Percentiles rank a stretch among this genome's conserved stretches.
Conservation (phyloP, 2,329 filamentous ascomycete genomes). For the Fonsecaea monophora region DNA sequence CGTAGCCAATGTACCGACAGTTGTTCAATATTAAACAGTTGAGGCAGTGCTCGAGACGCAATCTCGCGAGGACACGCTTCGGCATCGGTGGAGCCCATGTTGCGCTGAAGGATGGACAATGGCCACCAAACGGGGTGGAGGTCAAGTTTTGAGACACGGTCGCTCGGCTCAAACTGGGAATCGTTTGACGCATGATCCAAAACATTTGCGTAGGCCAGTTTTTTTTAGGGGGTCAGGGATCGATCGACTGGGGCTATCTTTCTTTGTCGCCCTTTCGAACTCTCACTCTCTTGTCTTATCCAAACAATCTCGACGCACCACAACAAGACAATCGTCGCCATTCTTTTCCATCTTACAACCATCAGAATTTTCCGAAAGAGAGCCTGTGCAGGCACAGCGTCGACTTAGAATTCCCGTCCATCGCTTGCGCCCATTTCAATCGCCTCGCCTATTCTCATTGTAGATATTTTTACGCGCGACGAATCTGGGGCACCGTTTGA, state of each 20-base stretch:
- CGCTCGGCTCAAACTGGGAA: conserved; percentile 12
- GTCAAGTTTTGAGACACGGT: conserved; percentile 19
- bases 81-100: conserved; percentile 13
- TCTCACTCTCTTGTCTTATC: conserved; percentile 5
- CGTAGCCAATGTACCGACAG: background rate
- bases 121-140: conserved; percentile 10
- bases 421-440: conserved; percentile 1
- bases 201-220: background rate
- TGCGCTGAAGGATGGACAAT: conserved; percentile 5
- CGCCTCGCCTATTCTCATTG: background rate
- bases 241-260: background rate
- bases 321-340: conserved; percentile 11
- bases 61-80: conserved; percentile 17
- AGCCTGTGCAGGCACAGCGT: conserved; percentile 21
- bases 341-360: conserved; percentile 13
- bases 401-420: background rate
- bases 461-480: background rate
- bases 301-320: background rate
- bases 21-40: background rate
- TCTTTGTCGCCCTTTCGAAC: conserved; percentile 4
- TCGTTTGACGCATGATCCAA: conserved; percentile 21
- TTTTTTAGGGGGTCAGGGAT: conserved; percentile 12
- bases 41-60: conserved; percentile 25
- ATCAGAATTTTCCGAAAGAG: background rate
- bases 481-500: background rate